Evolutionary conservation across 2,329 filamentous ascomycete species (phyloP).

Genomic region (Ophiostoma populinum): DNA sequence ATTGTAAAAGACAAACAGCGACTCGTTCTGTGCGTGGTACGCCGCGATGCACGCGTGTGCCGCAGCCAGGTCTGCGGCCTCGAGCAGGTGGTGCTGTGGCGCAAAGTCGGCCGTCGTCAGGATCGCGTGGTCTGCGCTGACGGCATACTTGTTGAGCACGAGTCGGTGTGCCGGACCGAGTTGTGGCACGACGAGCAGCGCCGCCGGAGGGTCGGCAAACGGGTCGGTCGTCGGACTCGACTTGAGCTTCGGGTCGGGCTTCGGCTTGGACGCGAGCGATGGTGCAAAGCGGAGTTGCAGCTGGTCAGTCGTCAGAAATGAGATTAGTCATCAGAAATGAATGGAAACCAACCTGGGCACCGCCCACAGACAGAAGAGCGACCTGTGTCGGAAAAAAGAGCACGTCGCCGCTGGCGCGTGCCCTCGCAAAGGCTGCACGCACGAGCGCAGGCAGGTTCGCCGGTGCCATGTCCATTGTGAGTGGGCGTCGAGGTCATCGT

Average conservation of each 20-base stretch:
- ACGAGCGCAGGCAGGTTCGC: constrained; percentile 34
- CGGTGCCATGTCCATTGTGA: too few species aligned
- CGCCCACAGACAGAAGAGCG: constrained; percentile 25
- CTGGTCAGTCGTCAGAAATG: constrained; percentile 22
- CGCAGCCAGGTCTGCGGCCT: constrained; percentile 39
- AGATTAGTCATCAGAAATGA: neutral
- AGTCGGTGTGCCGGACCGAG: constrained; percentile 32
- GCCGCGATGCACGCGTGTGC: constrained; percentile 44
- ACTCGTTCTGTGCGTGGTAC: constrained; percentile 22
- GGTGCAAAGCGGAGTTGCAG: constrained; percentile 60
- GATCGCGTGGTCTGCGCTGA: constrained; percentile 56
- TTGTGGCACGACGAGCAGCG: constrained; percentile 37
- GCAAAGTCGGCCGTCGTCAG: constrained; percentile 47
- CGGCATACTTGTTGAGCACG: constrained; percentile 59
- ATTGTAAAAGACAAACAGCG: constrained; percentile 53
- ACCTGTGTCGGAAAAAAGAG: constrained; percentile 38
- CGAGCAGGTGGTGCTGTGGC: constrained; percentile 46
- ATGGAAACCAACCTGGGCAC: constrained; percentile 23
- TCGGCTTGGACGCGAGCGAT: constrained; percentile 45
- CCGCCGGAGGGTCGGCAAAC: constrained; percentile 41
- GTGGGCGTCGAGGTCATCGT: too few species aligned
- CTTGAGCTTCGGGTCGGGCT: neutral
- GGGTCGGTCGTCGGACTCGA: too few species aligned
- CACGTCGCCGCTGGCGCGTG: constrained; percentile 29
- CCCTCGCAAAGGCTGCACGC: constrained; percentile 29